A percentile compares a stretch with the other conserved stretches of the same genome.
These are phyloP conservation scores for Bimuria novae-zelandiae DNA, from an alignment of 2,329 filamentous ascomycete genomes.

Conservation along the genomic window DNA sequence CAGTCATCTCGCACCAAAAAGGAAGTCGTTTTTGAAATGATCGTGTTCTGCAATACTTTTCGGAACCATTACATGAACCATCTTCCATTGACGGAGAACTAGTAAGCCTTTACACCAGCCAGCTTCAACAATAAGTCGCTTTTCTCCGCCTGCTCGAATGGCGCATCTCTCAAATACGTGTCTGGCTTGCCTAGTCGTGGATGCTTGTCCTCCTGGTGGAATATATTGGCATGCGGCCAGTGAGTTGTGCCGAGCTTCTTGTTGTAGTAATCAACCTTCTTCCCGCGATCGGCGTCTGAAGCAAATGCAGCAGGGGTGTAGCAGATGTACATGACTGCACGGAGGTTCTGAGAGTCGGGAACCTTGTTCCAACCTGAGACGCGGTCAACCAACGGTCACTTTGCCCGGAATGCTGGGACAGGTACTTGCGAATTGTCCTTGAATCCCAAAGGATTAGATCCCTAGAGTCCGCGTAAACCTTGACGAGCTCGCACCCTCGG, in stretches of 20 bases:
- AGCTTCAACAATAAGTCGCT: conserved; percentile 21
- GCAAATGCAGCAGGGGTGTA: conserved; percentile 25
- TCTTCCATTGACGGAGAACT: too few species aligned
- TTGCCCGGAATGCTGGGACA: conserved; percentile 16
- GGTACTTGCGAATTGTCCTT: conserved; percentile 6
- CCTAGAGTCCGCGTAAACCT: background rate
- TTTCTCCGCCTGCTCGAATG: conserved; percentile 23
- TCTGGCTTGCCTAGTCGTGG: conserved; percentile 15
- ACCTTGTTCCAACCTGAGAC: too few species aligned
- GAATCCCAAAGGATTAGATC: conserved; percentile 1
- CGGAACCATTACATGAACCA: too few species aligned
- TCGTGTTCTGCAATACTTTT: too few species aligned
- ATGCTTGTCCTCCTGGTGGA: conserved; percentile 12
- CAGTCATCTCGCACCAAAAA: too few species aligned
- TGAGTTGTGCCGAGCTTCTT: conserved; percentile 26
- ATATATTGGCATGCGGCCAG: conserved; percentile 31
- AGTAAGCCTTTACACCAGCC: conserved; percentile 23
- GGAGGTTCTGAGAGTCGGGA: too few species aligned
- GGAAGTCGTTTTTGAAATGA: too few species aligned
- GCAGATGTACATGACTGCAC: conserved; percentile 28
- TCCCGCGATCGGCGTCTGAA: conserved; percentile 20
- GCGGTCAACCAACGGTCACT: too few species aligned
- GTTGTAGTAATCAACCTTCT: conserved; percentile 24
- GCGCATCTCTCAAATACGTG: conserved; percentile 21
- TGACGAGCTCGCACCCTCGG: conserved; percentile 50